Evolutionary conservation across 2,329 filamentous ascomycete species (phyloP), one percentile per base, ranked within the genome.

Genomic region (Periconia sp.): DNA sequence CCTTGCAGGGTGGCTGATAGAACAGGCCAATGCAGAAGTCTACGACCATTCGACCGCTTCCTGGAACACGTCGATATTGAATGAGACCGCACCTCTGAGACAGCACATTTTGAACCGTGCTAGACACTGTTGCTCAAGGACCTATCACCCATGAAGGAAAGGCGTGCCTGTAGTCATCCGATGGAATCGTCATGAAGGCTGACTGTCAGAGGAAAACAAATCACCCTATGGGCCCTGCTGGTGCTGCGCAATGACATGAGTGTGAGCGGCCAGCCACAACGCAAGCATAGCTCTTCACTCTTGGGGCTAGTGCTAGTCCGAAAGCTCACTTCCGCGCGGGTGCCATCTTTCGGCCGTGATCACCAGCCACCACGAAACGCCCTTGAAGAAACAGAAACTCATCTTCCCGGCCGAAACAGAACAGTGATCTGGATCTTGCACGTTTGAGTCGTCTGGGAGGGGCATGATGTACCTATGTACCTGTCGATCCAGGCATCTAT

Each of bases 401-500:
- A 18, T 33, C 43, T 9, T 33, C 13, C 14, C 13, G 17, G 5
- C 18, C 43, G 19, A 45, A n/a, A 27, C 42, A 27, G 14, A 27
- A 23, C 10, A 15, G 14, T 6, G 42, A 44, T 27, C 42, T 45
- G 23, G 20, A 45, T 18, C 6, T n/a, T n/a, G 14, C 18, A 45
- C 30, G 43, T 45, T 45, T 33, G 43, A 31, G 43, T 14, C 15
- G 49, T 17, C 47, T 37, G 43, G 35, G 27, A 47, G 49, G 19
- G 33, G 19, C 7, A 11, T 11, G 15, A 14, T n/a, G 33, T 46
- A 11, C 19, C 35, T 11, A 14, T n/a, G 33, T 46, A 11, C 19
- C 35, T 11, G 17, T 20, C 23, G 5, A 33, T 3, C 15, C 31
- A 10, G 18, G 13, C 8, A 49, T 43, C 54, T 56, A 56, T 56